A percentile compares a stretch with the other conserved stretches of the same genome.
Conservation (phyloP, 2,329 filamentous ascomycete species). For the Ophiostoma perfectum region DNA sequence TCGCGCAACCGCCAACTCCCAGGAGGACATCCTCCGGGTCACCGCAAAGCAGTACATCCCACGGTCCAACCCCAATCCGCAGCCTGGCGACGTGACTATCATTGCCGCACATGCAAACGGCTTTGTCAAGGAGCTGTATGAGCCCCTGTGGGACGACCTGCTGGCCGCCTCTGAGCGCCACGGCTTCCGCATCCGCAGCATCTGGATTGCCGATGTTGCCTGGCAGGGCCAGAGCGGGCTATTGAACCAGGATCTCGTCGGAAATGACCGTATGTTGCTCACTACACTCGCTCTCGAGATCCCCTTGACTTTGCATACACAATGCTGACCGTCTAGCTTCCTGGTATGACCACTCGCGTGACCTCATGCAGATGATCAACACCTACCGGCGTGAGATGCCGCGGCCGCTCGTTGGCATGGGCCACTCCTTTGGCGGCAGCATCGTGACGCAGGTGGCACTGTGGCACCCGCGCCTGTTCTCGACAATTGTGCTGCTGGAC, state of each 20-base stretch:
- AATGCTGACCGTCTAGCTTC: conserved; percentile 48
- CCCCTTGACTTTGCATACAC: conserved; percentile 20
- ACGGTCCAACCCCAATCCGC: conserved; percentile 59
- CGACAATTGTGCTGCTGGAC: conserved; percentile 72
- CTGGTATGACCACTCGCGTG: conserved; percentile 81
- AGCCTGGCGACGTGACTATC: conserved; percentile 74
- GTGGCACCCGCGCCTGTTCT: conserved; percentile 74
- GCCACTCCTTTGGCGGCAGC: conserved; percentile 82
- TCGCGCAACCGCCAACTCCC: conserved; percentile 62
- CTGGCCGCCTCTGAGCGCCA: conserved; percentile 50
- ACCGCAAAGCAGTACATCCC: conserved; percentile 87
- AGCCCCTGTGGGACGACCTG: conserved; percentile 85
- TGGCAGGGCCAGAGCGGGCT: conserved; percentile 75
- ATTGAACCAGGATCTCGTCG: conserved; percentile 68
- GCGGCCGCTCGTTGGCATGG: conserved; percentile 75
- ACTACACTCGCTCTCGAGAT: not conserved
- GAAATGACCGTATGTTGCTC: conserved; percentile 68
- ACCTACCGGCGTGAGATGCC: conserved; percentile 73
- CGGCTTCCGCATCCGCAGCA: conserved; percentile 67
- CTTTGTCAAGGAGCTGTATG: conserved; percentile 93
- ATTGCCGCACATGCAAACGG: conserved; percentile 86
- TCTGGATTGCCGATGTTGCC: conserved; percentile 88
- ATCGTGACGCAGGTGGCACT: conserved; percentile 66
- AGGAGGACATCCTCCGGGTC: conserved; percentile 69
- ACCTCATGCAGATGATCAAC: conserved; percentile 81